Percentiles rank a stretch among this genome's conserved stretches.
Evolutionary conservation across 441 rosid genomes (phyloP).

Genomic region (Melastoma candidum): DNA sequence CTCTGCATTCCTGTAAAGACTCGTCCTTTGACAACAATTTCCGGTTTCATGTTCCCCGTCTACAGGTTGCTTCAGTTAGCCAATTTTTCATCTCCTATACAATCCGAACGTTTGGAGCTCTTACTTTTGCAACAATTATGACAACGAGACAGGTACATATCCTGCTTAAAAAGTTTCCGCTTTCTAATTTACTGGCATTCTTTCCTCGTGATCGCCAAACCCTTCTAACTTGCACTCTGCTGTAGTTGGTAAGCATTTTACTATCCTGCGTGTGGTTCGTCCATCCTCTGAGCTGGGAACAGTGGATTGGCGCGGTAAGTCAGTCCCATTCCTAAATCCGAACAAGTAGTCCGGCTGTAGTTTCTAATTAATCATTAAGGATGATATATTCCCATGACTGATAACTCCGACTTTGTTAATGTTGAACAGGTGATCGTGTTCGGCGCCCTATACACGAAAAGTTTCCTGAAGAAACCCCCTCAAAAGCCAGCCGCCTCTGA

Average conservation of each 20-base stretch:
- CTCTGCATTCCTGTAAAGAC: no score
- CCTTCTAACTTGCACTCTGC: slow-evolving; percentile 1
- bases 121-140: slow-evolving; percentile 93
- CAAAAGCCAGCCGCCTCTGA: slow-evolving; percentile 23
- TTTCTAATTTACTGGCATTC: background rate
- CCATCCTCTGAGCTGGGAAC: slow-evolving; percentile 95
- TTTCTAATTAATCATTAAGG: no score
- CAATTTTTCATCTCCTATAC: slow-evolving; percentile 95
- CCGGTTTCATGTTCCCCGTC: background rate
- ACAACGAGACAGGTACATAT: slow-evolving; percentile 82
- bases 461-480: slow-evolving; percentile 30
- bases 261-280: slow-evolving; percentile 84
- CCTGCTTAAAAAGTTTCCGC: background rate
- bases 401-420: slow-evolving; percentile 1
- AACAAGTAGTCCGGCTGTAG: slow-evolving; percentile 3
- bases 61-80: slow-evolving; percentile 86
- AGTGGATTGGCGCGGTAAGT: slow-evolving; percentile 82
- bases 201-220: background rate
- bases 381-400: no score
- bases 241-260: slow-evolving; percentile 82
- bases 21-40: no score
- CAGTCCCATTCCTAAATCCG: slow-evolving; percentile 19
- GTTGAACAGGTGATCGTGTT: slow-evolving; percentile 54
- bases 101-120: slow-evolving; percentile 92
- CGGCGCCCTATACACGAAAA: slow-evolving; percentile 58